Percentiles rank a stretch among this genome's conserved stretches.
Evolutionary conservation across 2,329 filamentous ascomycete species (phyloP).

Genomic region (Geosmithia putterillii): DNA sequence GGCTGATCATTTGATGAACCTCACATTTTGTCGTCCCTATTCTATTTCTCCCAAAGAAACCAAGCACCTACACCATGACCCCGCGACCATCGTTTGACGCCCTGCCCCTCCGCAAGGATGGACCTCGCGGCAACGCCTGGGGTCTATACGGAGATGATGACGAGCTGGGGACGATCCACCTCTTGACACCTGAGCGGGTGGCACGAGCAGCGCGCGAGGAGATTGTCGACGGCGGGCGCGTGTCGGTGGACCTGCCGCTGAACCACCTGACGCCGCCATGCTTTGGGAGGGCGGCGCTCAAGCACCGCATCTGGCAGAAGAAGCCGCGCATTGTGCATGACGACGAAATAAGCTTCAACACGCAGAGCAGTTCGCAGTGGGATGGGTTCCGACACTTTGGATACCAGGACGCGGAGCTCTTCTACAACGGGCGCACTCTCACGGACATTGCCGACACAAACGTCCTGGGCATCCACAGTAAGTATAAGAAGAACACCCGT

Average conservation of each 20-base stretch:
- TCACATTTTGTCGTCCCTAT: too few relatives aligned
- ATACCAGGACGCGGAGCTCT: conserved; percentile 21
- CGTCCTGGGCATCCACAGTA: conserved; percentile 16
- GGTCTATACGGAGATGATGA: conserved; percentile 38
- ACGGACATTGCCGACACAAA: conserved; percentile 27
- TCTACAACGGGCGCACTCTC: conserved; percentile 21
- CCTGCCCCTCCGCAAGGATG: conserved; percentile 34
- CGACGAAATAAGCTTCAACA: conserved; percentile 19
- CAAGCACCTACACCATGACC: neutral
- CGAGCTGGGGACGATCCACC: conserved; percentile 40
- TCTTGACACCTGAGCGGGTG: conserved; percentile 26
- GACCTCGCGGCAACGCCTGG: conserved; percentile 42
- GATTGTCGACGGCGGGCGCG: conserved; percentile 14
- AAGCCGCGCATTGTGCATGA: conserved; percentile 16
- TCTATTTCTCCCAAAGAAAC: too few relatives aligned
- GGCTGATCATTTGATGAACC: too few relatives aligned
- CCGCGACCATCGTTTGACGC: conserved; percentile 22
- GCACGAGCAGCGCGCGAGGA: conserved; percentile 13
- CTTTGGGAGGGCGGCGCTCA: conserved; percentile 15
- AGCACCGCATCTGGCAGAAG: conserved; percentile 16
- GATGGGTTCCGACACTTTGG: conserved; percentile 24
- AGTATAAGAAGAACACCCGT: neutral
- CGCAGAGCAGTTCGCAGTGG: conserved; percentile 25
- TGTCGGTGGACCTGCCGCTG: conserved; percentile 21
- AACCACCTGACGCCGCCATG: conserved; percentile 18